phyloP scores from a whole-genome alignment of 306 rosid genomes.

The Malus fusca region DNA sequence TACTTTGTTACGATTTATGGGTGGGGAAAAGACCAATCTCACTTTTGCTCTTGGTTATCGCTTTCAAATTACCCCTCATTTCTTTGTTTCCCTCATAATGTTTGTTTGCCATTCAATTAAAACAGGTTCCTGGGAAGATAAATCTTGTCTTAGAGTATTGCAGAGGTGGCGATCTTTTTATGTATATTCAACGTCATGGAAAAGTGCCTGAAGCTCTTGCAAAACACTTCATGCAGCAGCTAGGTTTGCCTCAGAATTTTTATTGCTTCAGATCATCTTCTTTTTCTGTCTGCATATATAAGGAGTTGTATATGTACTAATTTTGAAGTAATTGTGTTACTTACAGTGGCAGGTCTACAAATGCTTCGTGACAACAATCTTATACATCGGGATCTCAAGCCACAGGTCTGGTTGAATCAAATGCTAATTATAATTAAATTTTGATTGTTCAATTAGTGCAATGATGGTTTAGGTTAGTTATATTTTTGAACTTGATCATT shows the following conservation, averaged over 20 bases:
- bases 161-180: conserved; percentile 91
- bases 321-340: conserved; percentile 17
- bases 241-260: conserved; percentile 48
- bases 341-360: conserved; percentile 88
- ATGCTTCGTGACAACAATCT: conserved; percentile 89
- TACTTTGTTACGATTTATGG: neutral
- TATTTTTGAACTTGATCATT: neutral
- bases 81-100: neutral
- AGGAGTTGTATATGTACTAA: conserved; percentile 1
- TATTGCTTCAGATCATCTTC: neutral
- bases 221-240: conserved; percentile 89
- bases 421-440: conserved; percentile 1
- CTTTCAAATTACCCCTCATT: neutral
- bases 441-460: neutral
- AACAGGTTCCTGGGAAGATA: conserved; percentile 90
- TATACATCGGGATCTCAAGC: conserved; percentile 92
- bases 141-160: conserved; percentile 94
- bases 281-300: neutral
- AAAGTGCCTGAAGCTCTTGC: conserved; percentile 79
- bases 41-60: neutral
- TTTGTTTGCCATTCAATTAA: conserved; percentile 15
- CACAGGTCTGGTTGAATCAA: conserved; percentile 57
- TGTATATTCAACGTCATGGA: conserved; percentile 79
- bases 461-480: neutral
- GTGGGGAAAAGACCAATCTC: neutral